phyloP scores from a whole-genome alignment of 208 protist genomes.

The Acanthamoeba lenticulata region DNA sequence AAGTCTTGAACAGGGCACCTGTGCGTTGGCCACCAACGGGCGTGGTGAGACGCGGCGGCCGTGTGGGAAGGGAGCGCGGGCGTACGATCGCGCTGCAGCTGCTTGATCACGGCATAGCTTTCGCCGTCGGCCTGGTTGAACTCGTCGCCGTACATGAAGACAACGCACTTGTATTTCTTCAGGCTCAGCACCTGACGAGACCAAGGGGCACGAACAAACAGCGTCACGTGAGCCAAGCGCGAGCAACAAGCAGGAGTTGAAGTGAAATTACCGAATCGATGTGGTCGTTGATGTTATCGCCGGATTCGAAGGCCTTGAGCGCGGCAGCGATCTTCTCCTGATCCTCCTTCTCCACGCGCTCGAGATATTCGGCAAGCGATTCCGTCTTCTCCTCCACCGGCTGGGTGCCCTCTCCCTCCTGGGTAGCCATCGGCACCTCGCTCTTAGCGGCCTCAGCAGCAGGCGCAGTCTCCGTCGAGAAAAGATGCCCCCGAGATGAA shows the following conservation, averaged over 20 bases:
- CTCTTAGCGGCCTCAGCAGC: too few relatives aligned
- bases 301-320: conserved; percentile 23
- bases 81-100: not conserved
- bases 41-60: too few relatives aligned
- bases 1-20: conserved; percentile 57
- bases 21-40: not conserved
- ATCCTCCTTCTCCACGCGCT: conserved; percentile 52
- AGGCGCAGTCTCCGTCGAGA: not conserved
- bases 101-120: conserved; percentile 10
- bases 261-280: not conserved
- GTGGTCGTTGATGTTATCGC: conserved; percentile 7
- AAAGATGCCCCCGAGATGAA: not conserved
- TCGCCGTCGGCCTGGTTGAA: not conserved
- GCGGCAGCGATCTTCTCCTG: conserved; percentile 55
- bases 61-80: not conserved
- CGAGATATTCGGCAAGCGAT: not conserved
- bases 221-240: not conserved
- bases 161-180: conserved; percentile 61
- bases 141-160: conserved; percentile 53
- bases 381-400: too few relatives aligned
- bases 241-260: not conserved
- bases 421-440: too few relatives aligned
- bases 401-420: not conserved
- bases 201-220: not conserved
- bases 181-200: not conserved